These are phyloP conservation scores for Chlamydomonas incerta DNA, from an alignment of 139 green algal species.

Conservation along the genomic window DNA sequence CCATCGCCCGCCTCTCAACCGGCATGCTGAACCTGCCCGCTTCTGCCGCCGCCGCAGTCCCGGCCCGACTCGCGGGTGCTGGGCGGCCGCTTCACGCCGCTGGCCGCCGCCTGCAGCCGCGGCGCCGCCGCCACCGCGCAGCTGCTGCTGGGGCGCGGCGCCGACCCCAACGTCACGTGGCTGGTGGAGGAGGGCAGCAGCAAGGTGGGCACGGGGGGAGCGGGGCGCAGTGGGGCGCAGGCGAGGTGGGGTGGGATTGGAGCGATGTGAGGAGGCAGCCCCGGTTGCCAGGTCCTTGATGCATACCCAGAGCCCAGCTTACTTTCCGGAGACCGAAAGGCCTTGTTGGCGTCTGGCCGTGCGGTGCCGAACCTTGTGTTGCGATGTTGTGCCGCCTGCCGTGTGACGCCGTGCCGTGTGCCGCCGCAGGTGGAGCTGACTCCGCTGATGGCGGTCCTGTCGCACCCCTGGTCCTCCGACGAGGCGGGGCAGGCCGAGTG, in stretches of 20 bases:
- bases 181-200: slow-evolving; percentile 1
- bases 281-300: too few relatives aligned
- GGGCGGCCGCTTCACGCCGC: slow-evolving; percentile 26
- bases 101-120: slow-evolving; percentile 17
- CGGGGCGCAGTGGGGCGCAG: too few relatives aligned
- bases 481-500: neutral
- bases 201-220: neutral
- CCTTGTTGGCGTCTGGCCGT: too few relatives aligned
- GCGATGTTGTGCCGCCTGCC: too few relatives aligned
- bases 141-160: slow-evolving; percentile 18
- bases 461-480: slow-evolving; percentile 2
- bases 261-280: too few relatives aligned
- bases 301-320: too few relatives aligned
- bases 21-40: too few relatives aligned
- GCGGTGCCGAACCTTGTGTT: too few relatives aligned
- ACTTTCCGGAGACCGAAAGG: too few relatives aligned
- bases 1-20: too few relatives aligned
- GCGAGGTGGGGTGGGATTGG: too few relatives aligned
- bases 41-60: neutral
- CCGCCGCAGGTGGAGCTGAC: slow-evolving; percentile 2
- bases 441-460: slow-evolving; percentile 14
- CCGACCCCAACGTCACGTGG: neutral
- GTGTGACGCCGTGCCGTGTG: too few relatives aligned
- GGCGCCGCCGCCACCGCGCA: neutral
- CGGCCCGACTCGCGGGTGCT: neutral